A percentile compares a stretch with the other conserved stretches of the same genome.
phyloP scores from a whole-genome alignment of 225 moss, liverwort and hornwort genomes.

The Takakia lepidozioides region DNA sequence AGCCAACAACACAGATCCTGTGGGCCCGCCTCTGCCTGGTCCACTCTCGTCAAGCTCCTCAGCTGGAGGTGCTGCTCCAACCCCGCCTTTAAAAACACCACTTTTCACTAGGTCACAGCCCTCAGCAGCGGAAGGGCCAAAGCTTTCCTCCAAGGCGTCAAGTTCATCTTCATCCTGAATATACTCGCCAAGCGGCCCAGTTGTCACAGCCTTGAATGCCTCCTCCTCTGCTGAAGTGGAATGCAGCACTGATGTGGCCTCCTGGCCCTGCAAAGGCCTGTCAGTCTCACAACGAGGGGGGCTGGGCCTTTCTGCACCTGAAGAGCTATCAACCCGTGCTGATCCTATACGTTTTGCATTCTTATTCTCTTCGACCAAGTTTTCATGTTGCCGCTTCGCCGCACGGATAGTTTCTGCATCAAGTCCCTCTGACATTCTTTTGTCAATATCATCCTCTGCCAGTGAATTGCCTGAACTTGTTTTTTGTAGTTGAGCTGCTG shows the following conservation, averaged over 20 bases:
- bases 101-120: constrained; percentile 14
- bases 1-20: constrained; percentile 21
- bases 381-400: constrained; percentile 25
- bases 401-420: constrained; percentile 7
- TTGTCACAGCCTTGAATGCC: constrained; percentile 20
- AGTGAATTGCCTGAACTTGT: constrained; percentile 4
- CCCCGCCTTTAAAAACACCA: background rate
- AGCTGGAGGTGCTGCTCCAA: constrained; percentile 6
- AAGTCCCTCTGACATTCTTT: constrained; percentile 14
- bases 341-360: constrained; percentile 9
- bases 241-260: constrained; percentile 11
- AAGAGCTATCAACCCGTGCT: background rate
- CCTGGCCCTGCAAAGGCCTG: constrained; percentile 1
- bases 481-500: constrained; percentile 2
- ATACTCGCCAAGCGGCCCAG: constrained; percentile 20
- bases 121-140: constrained; percentile 1
- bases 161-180: constrained; percentile 19
- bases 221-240: constrained; percentile 15
- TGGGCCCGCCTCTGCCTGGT: constrained; percentile 30
- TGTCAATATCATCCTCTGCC: constrained; percentile 10
- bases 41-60: constrained; percentile 34
- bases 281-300: constrained; percentile 8
- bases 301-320: constrained; percentile 8
- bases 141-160: constrained; percentile 17
- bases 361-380: constrained; percentile 13